These are phyloP conservation scores for Suillus discolor DNA, from an alignment of 768 basidiomycete species.

Conservation along the genomic window DNA sequence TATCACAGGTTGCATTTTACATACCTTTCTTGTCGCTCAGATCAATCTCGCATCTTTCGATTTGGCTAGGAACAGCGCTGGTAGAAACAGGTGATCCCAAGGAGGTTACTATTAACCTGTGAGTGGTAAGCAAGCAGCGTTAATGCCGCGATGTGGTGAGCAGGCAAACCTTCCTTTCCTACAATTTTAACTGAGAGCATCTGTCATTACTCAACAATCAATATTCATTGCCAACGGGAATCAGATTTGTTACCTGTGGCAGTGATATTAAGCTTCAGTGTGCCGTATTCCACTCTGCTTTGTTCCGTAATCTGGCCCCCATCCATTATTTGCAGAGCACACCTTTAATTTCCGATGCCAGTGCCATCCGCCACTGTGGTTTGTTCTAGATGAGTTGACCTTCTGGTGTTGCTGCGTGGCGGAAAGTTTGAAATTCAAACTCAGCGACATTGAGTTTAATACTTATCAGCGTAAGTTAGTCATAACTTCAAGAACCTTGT, in stretches of 20 bases:
- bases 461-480: background rate
- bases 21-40: constrained; percentile 6
- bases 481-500: background rate
- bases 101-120: constrained; percentile 63
- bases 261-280: constrained; percentile 54
- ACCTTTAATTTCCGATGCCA: constrained; percentile 39
- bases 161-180: constrained; percentile 63
- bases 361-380: background rate
- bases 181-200: constrained; percentile 4
- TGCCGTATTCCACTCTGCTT: constrained; percentile 53
- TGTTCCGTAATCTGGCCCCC: constrained; percentile 45
- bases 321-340: constrained; percentile 56
- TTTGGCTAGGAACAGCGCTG: constrained; percentile 66
- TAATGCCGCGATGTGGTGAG: constrained; percentile 11
- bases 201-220: background rate
- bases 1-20: background rate
- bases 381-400: background rate
- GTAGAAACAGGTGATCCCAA: constrained; percentile 76
- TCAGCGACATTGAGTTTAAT: constrained; percentile 3
- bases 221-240: background rate
- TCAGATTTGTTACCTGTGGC: constrained; percentile 49
- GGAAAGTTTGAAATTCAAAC: background rate
- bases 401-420: background rate
- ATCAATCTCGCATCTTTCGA: constrained; percentile 55
- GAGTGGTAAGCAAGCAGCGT: constrained; percentile 10